Conservation (phyloP, 2,329 filamentous ascomycete genomes). For the Cladorrhinum sp. region DNA sequence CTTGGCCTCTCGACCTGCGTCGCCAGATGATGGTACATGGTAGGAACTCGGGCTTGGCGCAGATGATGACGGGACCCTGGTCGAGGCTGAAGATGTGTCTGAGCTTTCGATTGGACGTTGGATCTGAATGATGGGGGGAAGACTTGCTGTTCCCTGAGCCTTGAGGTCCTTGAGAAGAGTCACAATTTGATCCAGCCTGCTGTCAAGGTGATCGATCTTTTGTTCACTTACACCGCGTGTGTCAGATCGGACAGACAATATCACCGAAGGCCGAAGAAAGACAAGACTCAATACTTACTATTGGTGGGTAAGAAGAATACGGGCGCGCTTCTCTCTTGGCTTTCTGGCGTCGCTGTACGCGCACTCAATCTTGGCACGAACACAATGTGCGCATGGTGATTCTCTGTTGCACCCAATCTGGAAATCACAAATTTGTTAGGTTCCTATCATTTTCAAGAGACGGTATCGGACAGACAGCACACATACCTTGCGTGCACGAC, state of each 20-base stretch:
- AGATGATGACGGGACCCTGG: constrained; percentile 11
- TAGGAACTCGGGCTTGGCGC: constrained; percentile 1
- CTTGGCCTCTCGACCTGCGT: constrained; percentile 23
- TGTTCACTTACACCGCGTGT: constrained; percentile 30
- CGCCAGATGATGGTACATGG: constrained; percentile 9
- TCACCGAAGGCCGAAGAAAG: background rate
- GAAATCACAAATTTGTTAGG: background rate
- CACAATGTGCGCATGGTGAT: constrained; percentile 36
- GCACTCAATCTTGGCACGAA: constrained; percentile 38
- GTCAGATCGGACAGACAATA: background rate
- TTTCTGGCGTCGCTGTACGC: constrained; percentile 32
- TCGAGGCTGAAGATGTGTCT: background rate
- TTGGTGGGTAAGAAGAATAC: constrained; percentile 37
- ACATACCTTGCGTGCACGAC: constrained; percentile 21
- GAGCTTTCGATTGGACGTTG: background rate
- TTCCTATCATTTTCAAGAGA: background rate
- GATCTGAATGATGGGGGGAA: background rate
- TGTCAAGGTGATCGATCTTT: constrained; percentile 40
- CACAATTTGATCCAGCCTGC: constrained; percentile 35
- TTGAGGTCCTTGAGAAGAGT: constrained; percentile 35
- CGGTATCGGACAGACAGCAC: background rate
- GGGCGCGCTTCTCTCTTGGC: constrained; percentile 37
- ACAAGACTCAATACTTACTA: constrained; percentile 35
- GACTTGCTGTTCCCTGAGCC: constrained; percentile 3
- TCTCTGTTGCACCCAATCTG: constrained; percentile 38